phyloP scores from a whole-genome alignment of 2,329 filamentous ascomycete genomes.

The Talaromyces sp. region DNA sequence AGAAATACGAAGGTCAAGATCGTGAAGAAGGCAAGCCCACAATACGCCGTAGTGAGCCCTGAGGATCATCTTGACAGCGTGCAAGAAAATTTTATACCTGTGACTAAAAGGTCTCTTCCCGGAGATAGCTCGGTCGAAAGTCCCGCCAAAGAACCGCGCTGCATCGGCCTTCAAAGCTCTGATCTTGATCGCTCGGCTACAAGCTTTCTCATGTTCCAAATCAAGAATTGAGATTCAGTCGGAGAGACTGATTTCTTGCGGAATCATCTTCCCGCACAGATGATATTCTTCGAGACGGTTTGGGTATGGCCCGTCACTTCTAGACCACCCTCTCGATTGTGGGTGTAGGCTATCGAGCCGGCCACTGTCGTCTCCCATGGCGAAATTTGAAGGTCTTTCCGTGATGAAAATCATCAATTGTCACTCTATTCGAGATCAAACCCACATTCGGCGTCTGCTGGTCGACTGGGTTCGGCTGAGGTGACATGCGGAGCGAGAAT shows the following conservation, averaged over 20 bases:
- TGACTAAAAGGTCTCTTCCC: neutral
- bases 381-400: neutral
- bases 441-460: neutral
- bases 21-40: neutral
- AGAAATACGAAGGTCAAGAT: neutral
- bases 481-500: conserved; percentile 10
- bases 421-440: neutral
- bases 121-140: neutral
- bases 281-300: neutral
- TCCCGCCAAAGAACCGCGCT: neutral
- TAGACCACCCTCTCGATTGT: neutral
- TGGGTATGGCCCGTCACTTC: neutral
- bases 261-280: neutral
- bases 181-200: neutral
- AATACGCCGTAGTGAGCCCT: neutral
- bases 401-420: neutral
- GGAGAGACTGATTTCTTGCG: no score
- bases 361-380: neutral
- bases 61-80: neutral
- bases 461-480: conserved; percentile 9
- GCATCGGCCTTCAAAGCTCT: neutral
- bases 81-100: neutral
- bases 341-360: neutral
- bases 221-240: neutral
- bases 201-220: neutral